Conservation (phyloP, 306 rosid genomes). For the Rosa rugosa region DNA sequence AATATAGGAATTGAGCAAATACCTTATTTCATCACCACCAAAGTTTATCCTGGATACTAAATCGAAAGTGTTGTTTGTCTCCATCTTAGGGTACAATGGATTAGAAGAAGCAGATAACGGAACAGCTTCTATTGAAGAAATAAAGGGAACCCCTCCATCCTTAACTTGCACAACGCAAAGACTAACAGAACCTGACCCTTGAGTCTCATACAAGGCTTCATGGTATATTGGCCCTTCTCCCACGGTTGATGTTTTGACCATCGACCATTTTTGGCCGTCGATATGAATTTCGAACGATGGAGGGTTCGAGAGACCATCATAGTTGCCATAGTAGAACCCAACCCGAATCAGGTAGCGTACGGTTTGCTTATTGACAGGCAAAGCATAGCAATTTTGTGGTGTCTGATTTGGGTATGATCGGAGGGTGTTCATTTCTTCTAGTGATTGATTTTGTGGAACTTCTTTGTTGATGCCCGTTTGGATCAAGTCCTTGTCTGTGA, state of each 20-base stretch:
- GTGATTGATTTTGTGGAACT: neutral
- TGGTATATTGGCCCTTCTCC: conserved; percentile 8
- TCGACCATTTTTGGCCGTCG: neutral
- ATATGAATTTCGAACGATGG: conserved; percentile 15
- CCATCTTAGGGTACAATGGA: conserved; percentile 8
- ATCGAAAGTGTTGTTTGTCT: neutral
- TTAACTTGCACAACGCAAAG: conserved; percentile 8
- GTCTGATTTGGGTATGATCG: neutral
- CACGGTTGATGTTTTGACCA: conserved; percentile 9
- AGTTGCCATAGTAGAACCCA: conserved; percentile 12
- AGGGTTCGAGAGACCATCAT: neutral
- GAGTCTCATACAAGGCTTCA: conserved; percentile 9
- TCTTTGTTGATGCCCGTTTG: neutral
- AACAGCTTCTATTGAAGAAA: conserved; percentile 20
- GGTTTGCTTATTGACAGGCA: neutral
- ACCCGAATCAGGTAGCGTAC: neutral
- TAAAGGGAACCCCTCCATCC: conserved; percentile 5
- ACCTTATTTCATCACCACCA: conserved; percentile 10
- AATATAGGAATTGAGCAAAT: neutral
- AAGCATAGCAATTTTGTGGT: neutral
- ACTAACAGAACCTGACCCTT: neutral
- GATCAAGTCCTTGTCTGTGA: neutral
- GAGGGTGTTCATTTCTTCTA: neutral
- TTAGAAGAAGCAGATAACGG: neutral
- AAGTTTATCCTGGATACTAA: neutral